Percentiles rank a stretch among this genome's conserved stretches.
These are phyloP conservation scores for Candida broadrunensis DNA, from an alignment of 805 yeast species.

Conservation along the genomic window DNA sequence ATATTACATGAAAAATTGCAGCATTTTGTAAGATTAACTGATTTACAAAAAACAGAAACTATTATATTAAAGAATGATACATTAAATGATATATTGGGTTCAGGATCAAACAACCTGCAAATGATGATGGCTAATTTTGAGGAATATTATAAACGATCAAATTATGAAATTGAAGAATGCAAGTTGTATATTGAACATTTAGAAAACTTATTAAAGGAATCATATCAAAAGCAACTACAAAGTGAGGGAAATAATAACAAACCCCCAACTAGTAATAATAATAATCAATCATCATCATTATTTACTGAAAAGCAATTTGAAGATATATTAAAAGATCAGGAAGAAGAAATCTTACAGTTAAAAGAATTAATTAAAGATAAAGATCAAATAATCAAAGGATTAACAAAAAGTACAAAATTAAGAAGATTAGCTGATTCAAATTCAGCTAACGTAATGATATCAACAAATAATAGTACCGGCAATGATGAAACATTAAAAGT, in stretches of 20 bases:
- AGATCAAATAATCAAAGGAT: conserved; percentile 73
- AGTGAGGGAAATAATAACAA: neutral
- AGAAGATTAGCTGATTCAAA: conserved; percentile 44
- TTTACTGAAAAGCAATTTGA: conserved; percentile 14
- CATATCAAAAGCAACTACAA: conserved; percentile 12
- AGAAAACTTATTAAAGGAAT: conserved; percentile 49
- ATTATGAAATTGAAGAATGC: conserved; percentile 55
- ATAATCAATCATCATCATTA: neutral
- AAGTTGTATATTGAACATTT: conserved; percentile 58
- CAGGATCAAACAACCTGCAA: conserved; percentile 38
- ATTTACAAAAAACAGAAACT: conserved; percentile 55
- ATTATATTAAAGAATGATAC: conserved; percentile 58
- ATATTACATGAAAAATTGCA: conserved; percentile 65
- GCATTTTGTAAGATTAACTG: conserved; percentile 63
- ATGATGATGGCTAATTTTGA: conserved; percentile 45
- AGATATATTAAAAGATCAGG: conserved; percentile 51
- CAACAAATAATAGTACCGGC: neutral
- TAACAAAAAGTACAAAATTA: conserved; percentile 62
- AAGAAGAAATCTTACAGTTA: conserved; percentile 65
- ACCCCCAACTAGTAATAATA: neutral
- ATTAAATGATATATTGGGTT: conserved; percentile 54
- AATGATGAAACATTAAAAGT: neutral
- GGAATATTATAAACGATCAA: conserved; percentile 45
- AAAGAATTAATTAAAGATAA: conserved; percentile 63
- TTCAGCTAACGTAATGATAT: conserved; percentile 6